A percentile compares a stretch with the other conserved stretches of the same genome.
Conservation (phyloP, 768 basidiomycete species). For the Candolleomyces efflorescens region DNA sequence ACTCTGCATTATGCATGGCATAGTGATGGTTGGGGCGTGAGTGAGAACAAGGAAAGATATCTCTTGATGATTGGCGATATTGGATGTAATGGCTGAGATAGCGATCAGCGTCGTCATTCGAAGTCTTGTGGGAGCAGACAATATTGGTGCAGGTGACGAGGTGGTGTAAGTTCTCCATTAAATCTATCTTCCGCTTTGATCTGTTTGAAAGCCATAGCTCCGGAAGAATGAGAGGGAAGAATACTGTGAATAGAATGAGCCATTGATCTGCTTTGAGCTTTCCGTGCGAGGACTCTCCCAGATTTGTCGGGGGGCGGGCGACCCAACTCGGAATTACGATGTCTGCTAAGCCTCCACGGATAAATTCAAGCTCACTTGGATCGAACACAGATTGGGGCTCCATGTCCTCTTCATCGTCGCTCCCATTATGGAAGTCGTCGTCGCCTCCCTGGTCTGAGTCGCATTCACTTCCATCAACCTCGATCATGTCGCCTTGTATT, state of each 20-base stretch:
- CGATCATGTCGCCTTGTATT: too few species aligned
- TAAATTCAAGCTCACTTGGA: background rate
- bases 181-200: conserved; percentile 1
- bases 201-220: conserved; percentile 13
- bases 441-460: too few species aligned
- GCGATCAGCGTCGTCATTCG: conserved; percentile 4
- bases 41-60: conserved; percentile 14
- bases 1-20: conserved; percentile 16
- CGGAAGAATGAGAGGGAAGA: conserved; percentile 18
- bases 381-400: conserved; percentile 10
- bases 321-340: conserved; percentile 12
- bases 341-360: conserved; percentile 11
- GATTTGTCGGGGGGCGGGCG: conserved; percentile 16
- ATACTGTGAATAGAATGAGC: conserved; percentile 15
- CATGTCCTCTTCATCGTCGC: background rate
- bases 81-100: conserved; percentile 16
- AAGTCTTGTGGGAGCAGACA: conserved; percentile 12
- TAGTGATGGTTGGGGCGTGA: conserved; percentile 21
- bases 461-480: too few species aligned
- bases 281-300: conserved; percentile 17
- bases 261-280: conserved; percentile 21
- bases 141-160: conserved; percentile 19
- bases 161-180: conserved; percentile 18
- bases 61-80: conserved; percentile 12
- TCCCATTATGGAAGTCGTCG: too few species aligned